Evolutionary conservation across 352 stramenopile species (phyloP).

Genomic region (Thalassiosira oceanica): DNA sequence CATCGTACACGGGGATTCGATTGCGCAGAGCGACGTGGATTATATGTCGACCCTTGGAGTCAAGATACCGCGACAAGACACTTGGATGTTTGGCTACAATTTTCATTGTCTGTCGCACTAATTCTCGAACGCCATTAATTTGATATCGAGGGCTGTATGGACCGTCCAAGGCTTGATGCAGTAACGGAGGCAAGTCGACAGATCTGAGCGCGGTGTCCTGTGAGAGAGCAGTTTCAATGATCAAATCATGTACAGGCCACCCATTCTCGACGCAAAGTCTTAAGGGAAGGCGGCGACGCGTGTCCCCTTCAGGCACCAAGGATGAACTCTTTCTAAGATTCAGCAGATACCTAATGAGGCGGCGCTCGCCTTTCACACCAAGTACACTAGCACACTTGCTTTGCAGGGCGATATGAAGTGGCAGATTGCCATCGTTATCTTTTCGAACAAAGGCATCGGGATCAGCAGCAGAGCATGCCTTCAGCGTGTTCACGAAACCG

Average conservation of each 20-base stretch:
- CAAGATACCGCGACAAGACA: too few species aligned
- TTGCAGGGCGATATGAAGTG: conserved; percentile 33
- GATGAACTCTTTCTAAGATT: conserved; percentile 22
- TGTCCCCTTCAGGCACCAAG: conserved; percentile 22
- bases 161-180: conserved; percentile 39
- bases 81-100: too few species aligned
- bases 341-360: conserved; percentile 42
- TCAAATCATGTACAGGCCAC: conserved; percentile 53
- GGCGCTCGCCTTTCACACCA: conserved; percentile 24
- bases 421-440: conserved; percentile 41
- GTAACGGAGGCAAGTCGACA: conserved; percentile 14
- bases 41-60: too few species aligned
- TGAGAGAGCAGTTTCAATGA: conserved; percentile 24
- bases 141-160: conserved; percentile 28
- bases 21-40: too few species aligned
- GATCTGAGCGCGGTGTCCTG: too few species aligned
- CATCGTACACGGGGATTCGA: conserved; percentile 44
- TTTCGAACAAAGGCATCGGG: conserved; percentile 27
- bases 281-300: conserved; percentile 18
- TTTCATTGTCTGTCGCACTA: too few species aligned
- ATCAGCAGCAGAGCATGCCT: conserved; percentile 31
- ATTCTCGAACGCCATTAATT: conserved; percentile 33
- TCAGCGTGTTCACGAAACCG: conserved; percentile 35
- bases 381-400: conserved; percentile 32
- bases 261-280: conserved; percentile 45